A percentile compares a stretch with the other conserved stretches of the same genome.
Conservation (phyloP, 192 early-diverging fungal species). For the Mortierella hygrophila region DNA sequence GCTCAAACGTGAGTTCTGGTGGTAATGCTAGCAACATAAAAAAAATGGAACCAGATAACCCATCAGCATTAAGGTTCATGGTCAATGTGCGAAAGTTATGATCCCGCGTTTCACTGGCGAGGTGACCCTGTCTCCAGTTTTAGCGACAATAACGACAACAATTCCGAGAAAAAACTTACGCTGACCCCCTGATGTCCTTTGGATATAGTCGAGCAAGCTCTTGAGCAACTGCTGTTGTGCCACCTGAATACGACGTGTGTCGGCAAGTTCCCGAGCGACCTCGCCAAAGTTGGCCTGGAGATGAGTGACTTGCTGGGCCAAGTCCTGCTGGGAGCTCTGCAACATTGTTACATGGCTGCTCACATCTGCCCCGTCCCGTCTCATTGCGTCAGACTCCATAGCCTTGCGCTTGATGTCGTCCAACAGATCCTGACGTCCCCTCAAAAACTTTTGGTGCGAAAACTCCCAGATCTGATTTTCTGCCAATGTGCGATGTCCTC, state of each 20-base stretch:
- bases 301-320: conserved; percentile 78
- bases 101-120: not conserved
- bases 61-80: not conserved
- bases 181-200: conserved; percentile 55
- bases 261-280: conserved; percentile 79
- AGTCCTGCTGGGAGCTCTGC: conserved; percentile 80
- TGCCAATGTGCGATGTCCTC: conserved; percentile 84
- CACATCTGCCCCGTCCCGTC: conserved; percentile 83
- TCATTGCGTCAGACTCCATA: conserved; percentile 83
- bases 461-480: conserved; percentile 96
- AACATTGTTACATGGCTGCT: conserved; percentile 82
- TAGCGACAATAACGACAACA: not conserved
- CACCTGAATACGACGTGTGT: conserved; percentile 77
- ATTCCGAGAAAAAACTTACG: conserved; percentile 32
- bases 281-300: conserved; percentile 82
- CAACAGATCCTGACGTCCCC: conserved; percentile 80
- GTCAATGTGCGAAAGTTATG: not conserved
- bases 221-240: conserved; percentile 77
- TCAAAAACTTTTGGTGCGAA: conserved; percentile 84
- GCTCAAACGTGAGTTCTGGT: conserved; percentile 59
- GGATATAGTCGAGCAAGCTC: conserved; percentile 73
- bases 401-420: conserved; percentile 95
- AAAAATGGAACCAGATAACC: not conserved
- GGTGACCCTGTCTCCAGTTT: not conserved
- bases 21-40: conserved; percentile 38